Conservation (phyloP, 2,329 filamentous ascomycete species). For the Colletotrichum plurivorum region DNA sequence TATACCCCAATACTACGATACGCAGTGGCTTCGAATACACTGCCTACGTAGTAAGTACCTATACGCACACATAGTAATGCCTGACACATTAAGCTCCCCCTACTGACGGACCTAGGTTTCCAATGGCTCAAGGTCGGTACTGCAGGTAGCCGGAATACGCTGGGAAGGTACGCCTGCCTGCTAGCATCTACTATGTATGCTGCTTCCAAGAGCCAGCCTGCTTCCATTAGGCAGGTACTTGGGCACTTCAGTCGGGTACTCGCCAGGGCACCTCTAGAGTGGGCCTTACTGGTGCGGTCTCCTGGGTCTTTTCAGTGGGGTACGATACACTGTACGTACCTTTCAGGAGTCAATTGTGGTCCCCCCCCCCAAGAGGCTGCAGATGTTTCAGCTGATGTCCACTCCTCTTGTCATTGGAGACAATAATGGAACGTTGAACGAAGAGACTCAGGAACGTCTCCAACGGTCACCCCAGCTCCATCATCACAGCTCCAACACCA, state of each 20-base stretch:
- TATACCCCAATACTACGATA: conserved; percentile 3
- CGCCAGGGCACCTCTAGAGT: too few relatives aligned
- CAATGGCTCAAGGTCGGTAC: background rate
- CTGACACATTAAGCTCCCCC: too few relatives aligned
- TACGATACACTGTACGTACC: too few relatives aligned
- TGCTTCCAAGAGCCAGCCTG: background rate
- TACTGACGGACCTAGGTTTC: too few relatives aligned
- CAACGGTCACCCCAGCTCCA: conserved; percentile 36
- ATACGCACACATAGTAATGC: too few relatives aligned
- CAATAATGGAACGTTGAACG: conserved; percentile 36
- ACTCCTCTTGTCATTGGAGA: conserved; percentile 40
- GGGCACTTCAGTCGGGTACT: too few relatives aligned
- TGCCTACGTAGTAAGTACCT: background rate
- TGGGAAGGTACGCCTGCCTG: background rate
- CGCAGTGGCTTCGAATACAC: background rate
- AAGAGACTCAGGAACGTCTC: conserved; percentile 35
- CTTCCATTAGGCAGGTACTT: too few relatives aligned
- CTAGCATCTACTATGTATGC: background rate
- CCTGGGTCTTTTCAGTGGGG: too few relatives aligned
- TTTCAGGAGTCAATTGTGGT: background rate
- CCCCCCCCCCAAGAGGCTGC: conserved; percentile 29
- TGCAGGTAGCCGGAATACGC: background rate
- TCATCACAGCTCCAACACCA: background rate
- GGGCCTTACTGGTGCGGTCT: conserved; percentile 1
- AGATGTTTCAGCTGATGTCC: conserved; percentile 42